Evolutionary conservation across 2,329 filamentous ascomycete species (phyloP).

Genomic region (Pseudopithomyces chartarum): DNA sequence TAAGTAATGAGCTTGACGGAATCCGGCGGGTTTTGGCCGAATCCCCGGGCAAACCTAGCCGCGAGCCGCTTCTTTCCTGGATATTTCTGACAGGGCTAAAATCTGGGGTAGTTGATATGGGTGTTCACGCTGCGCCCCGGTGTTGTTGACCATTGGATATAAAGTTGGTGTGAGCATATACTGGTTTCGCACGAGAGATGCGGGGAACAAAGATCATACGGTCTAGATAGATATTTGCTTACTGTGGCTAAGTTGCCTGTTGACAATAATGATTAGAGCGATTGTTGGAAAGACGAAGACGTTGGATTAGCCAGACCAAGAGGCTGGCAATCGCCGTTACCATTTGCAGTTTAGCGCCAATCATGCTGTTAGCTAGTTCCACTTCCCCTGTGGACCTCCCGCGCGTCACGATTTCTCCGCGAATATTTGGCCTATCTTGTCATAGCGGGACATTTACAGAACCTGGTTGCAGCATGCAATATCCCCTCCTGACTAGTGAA

Average conservation of each 20-base stretch:
- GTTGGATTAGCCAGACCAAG: background rate
- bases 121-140: background rate
- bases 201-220: background rate
- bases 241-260: no score
- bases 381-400: background rate
- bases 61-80: background rate
- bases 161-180: background rate
- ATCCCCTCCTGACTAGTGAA: background rate
- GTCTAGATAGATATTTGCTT: no score
- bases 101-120: background rate
- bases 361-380: background rate
- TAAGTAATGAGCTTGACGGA: background rate
- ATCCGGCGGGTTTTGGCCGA: background rate
- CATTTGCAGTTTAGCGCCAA: background rate
- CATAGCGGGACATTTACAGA: background rate
- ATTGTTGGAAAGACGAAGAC: background rate
- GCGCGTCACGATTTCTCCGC: background rate
- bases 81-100: background rate
- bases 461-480: background rate
- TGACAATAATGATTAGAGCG: no score
- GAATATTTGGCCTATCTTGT: background rate
- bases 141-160: background rate
- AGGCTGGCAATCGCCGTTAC: background rate
- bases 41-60: background rate
- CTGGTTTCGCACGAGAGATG: background rate